Base-by-base conservation (phyloP, 345 rosid species). In the Sisymbrium irio region DNA sequence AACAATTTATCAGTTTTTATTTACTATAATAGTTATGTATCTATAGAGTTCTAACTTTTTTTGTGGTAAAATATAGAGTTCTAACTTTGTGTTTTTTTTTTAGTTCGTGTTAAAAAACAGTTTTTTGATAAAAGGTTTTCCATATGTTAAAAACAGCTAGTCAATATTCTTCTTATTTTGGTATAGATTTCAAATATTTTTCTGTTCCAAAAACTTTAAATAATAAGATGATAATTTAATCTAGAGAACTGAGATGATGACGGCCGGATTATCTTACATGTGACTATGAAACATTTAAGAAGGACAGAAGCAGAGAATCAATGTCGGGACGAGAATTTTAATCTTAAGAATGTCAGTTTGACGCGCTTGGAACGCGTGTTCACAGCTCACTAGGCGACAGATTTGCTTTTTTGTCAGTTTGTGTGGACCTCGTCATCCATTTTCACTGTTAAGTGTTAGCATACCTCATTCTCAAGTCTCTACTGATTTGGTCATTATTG, bases 241-340 rank as follows among this genome's bases (percentile, higher is more conserved):
- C 12, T 35, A 40, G 27, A 17, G 20, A 58, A 59, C 17, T 49
- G 17, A 13, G 33, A 60, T 60, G 33, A 59, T 60, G 79, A 75
- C 75, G 76, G 76, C 76, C 1, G 40, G 47, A 37, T 44, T 76
- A 17, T 62, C 8, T 55, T 54, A 62, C 75, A 69, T 53, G 64
- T 53, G 58, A 69, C 53, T 46, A 62, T 9, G 46, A 54, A 62
- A 69, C 59, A 76, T 33, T 14, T 41, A 69, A 62, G 58, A 69
- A 53, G 59, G 54, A 55, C 75, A 70, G 76, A 70, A 46, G 60
- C 66, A 70, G 71, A 71, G 72, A 71, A 77, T 77, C 80, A 56
- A 63, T 77, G 80, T 77, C 77, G 72, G 72, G 37, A 70, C 61
- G 71, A 63, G 60, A 14, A 60, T 50, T 53, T 51, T 41, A 60